Evolutionary conservation across 768 basidiomycete genomes (phyloP).

Genomic region (Lentinula raphanica): DNA sequence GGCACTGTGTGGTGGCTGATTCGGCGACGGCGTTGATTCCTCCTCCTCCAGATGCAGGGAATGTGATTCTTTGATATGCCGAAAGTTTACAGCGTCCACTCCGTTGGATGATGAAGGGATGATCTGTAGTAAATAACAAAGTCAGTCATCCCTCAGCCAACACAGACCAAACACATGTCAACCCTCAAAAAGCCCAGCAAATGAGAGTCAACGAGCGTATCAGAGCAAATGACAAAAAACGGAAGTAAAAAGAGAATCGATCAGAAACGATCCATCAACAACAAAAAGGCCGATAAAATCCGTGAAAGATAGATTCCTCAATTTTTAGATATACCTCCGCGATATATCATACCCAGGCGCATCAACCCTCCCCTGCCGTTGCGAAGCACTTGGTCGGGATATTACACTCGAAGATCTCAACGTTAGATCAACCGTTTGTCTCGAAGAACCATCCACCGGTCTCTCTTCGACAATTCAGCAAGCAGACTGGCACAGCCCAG

Average conservation of each 20-base stretch:
- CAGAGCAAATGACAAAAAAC: background rate
- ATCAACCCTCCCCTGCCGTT: background rate
- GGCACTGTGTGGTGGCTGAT: background rate
- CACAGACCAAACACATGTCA: constrained; percentile 2
- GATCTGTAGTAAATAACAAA: constrained; percentile 47
- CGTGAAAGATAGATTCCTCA: constrained; percentile 1
- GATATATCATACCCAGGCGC: background rate
- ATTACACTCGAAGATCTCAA: background rate
- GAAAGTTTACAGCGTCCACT: constrained; percentile 84
- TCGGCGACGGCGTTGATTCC: constrained; percentile 16
- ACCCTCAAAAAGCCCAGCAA: background rate
- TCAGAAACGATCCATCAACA: background rate
- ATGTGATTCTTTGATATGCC: constrained; percentile 83
- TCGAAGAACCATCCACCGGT: background rate
- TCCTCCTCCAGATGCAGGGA: constrained; percentile 86
- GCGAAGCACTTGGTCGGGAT: background rate
- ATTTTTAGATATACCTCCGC: background rate
- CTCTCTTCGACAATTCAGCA: constrained; percentile 2
- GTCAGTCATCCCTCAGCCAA: background rate
- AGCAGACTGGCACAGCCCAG: background rate
- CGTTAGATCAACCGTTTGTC: constrained; percentile 1
- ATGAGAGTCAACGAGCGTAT: background rate
- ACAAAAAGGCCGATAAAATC: constrained; percentile 4
- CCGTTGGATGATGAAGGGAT: constrained; percentile 74
- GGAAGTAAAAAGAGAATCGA: background rate